Evolutionary conservation across 805 yeast species (phyloP).

Genomic region (Candida berthetii): DNA sequence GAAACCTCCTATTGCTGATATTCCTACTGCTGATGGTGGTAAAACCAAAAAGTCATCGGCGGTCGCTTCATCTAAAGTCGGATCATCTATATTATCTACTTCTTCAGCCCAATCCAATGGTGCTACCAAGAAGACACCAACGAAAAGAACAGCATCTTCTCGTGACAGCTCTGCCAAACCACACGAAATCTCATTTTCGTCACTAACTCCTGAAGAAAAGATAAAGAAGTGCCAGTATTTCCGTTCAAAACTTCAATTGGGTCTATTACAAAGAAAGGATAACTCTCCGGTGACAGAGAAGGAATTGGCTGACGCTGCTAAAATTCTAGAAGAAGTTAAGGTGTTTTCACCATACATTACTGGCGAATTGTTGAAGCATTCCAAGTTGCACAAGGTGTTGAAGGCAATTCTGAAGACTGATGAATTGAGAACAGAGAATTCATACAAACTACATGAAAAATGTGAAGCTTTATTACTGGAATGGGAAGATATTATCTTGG

Average conservation of each 20-base stretch:
- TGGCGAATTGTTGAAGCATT: slow-evolving; percentile 31
- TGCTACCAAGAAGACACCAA: no score
- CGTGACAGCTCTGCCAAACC: no score
- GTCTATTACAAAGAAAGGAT: slow-evolving; percentile 36
- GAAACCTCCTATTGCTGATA: no score
- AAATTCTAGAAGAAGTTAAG: slow-evolving; percentile 33
- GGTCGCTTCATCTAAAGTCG: no score
- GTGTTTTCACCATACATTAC: slow-evolving; percentile 31
- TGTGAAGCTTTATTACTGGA: slow-evolving; percentile 32
- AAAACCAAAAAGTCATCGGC: no score
- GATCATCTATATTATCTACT: no score
- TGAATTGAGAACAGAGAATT: slow-evolving; percentile 33
- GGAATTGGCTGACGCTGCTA: slow-evolving; percentile 16
- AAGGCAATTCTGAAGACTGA: slow-evolving; percentile 38
- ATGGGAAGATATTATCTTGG: slow-evolving; percentile 33
- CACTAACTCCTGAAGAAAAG: slow-evolving; percentile 2
- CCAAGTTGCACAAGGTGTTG: slow-evolving; percentile 47
- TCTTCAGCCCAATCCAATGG: no score
- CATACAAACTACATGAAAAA: slow-evolving; percentile 39
- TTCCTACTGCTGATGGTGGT: no score
- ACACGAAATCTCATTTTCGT: no score
- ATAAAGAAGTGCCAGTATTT: slow-evolving; percentile 17
- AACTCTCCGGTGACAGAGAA: slow-evolving; percentile 36
- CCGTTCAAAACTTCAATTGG: slow-evolving; percentile 41
- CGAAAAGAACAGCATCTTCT: no score